Evolutionary conservation across 345 rosid genomes (phyloP), one percentile per base, ranked within the genome.

Genomic region (Garcia nutans): DNA sequence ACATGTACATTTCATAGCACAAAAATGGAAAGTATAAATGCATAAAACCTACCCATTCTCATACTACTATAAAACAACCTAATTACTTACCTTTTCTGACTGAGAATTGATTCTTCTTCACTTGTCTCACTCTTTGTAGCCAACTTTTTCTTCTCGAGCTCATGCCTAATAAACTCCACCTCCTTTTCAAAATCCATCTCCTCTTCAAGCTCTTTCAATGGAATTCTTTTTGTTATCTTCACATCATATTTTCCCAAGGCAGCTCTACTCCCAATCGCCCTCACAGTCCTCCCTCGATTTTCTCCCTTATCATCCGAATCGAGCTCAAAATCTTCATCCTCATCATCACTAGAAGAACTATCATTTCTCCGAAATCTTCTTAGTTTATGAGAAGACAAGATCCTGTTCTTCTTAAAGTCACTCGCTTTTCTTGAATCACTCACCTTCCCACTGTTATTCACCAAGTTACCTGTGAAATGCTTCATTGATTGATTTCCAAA

Each of bases 171-270:
- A 41, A 72, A 52, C 67, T 83, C 89, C 52, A 91, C 84, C 68
- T 91, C 88, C 82, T 84, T 78, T 0, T 87, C 78, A 81, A 88
- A 90, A 80, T 86, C 87, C 60, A 65, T 72, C 77, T 88, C 82
- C 57, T 87, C 78, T 54, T 88, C 94, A 10, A 85, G 77, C 24
- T 72, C 84, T 82, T 88, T 88, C 42, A 87, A 74, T 0, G 92
- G 88, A 31, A 91, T 90, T 82, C 97, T 89, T 81, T 83, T 93
- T 2, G 76, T 91, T 66, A 80, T 75, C 82, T 88, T 96, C 83
- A 81, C 15, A 86, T 91, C 99, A 70, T 88, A 87, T 71, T 86
- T 89, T 23, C 93, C 97, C 68, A 92, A 84, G 3, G 98, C 84
- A 11, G 97, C 93, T 12, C 88, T 88, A 74, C 97, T 87, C 24